Conservation (phyloP, 2,329 filamentous ascomycete species). For the Capronia americana region DNA sequence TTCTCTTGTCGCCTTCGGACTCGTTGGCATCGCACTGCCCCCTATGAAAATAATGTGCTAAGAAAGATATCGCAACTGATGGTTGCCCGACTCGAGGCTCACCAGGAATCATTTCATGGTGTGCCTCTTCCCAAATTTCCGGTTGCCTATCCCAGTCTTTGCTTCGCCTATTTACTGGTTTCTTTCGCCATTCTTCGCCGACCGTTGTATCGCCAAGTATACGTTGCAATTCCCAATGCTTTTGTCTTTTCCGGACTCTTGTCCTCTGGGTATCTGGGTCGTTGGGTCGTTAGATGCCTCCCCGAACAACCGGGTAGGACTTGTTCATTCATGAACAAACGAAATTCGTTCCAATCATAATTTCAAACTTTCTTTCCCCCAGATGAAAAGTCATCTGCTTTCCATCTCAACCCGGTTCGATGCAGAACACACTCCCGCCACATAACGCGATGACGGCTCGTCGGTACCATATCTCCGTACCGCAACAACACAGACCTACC, state of each 20-base stretch:
- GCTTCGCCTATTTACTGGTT: slow-evolving; percentile 3
- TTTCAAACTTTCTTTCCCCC: slow-evolving; percentile 4
- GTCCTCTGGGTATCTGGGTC: slow-evolving; percentile 35
- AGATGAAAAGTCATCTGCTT: background rate
- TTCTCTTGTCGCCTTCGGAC: background rate
- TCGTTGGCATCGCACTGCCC: background rate
- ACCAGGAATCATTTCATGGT: background rate
- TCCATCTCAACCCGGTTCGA: background rate
- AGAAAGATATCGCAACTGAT: slow-evolving; percentile 15
- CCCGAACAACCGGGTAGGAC: slow-evolving; percentile 9
- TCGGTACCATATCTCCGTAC: background rate
- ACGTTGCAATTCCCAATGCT: slow-evolving; percentile 26
- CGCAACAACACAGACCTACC: background rate
- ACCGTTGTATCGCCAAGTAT: slow-evolving; percentile 32
- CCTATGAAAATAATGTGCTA: slow-evolving; percentile 4
- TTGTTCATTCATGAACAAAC: slow-evolving; percentile 34
- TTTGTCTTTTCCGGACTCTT: slow-evolving; percentile 24
- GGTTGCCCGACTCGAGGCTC: slow-evolving; percentile 13
- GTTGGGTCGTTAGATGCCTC: slow-evolving; percentile 20
- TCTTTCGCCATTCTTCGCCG: slow-evolving; percentile 17
- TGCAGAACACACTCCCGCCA: background rate
- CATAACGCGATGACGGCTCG: background rate
- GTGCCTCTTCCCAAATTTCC: background rate
- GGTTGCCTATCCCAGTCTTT: background rate
- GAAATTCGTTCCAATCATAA: slow-evolving; percentile 37